Percentiles rank a stretch among this genome's conserved stretches.
Evolutionary conservation across 768 basidiomycete genomes (phyloP).

Genomic region (Gyrodon lividus): DNA sequence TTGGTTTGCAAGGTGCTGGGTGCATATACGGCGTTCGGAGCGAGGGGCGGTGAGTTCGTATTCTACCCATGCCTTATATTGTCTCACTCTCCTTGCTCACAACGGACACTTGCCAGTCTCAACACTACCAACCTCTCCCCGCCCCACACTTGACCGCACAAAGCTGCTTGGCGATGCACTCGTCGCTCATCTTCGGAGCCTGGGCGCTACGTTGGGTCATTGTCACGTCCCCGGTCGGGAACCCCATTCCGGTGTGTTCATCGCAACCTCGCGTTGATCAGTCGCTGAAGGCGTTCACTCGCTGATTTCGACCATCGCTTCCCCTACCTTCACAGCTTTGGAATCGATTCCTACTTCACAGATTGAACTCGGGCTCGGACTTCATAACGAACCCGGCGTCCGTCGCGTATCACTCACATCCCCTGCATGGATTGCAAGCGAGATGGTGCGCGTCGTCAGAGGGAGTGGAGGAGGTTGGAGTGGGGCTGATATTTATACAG

Average conservation of each 20-base stretch:
- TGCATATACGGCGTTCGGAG: slow-evolving; percentile 38
- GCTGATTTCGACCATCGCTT: background rate
- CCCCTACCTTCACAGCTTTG: slow-evolving; percentile 4
- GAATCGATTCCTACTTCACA: slow-evolving; percentile 6
- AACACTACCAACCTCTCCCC: background rate
- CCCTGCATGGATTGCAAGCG: slow-evolving; percentile 26
- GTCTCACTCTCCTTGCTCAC: background rate
- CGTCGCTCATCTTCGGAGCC: slow-evolving; percentile 31
- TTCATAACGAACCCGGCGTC: slow-evolving; percentile 56
- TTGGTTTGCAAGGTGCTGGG: slow-evolving; percentile 59
- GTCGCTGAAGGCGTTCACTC: background rate
- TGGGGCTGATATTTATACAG: slow-evolving; percentile 7
- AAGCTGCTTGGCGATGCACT: slow-evolving; percentile 34
- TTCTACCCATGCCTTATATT: slow-evolving; percentile 21
- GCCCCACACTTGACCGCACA: slow-evolving; percentile 13
- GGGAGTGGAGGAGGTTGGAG: slow-evolving; percentile 14
- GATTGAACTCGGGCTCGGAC: slow-evolving; percentile 48
- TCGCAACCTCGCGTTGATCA: background rate
- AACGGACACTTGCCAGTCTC: background rate
- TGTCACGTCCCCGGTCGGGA: slow-evolving; percentile 55
- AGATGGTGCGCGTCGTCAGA: slow-evolving; percentile 29
- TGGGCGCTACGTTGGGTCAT: slow-evolving; percentile 48
- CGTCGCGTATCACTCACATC: slow-evolving; percentile 16
- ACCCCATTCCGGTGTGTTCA: slow-evolving; percentile 10
- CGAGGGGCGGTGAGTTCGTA: slow-evolving; percentile 32